Conservation (phyloP, 2,329 filamentous ascomycete genomes). For the Dactylonectria estremocensis region DNA sequence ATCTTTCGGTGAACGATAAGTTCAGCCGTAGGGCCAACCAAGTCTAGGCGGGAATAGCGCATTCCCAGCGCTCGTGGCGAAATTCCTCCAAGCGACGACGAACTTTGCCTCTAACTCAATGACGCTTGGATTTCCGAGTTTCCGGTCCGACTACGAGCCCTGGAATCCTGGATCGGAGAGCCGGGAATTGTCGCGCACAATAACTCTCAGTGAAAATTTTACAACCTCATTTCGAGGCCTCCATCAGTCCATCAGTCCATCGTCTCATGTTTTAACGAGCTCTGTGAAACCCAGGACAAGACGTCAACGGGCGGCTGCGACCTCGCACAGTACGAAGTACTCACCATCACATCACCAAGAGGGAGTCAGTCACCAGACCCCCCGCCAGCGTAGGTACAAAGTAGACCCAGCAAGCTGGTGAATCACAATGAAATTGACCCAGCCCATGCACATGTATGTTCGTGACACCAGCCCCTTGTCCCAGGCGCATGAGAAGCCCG, state of each 20-base stretch:
- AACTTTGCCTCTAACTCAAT: slow-evolving; percentile 17
- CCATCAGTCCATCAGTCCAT: neutral
- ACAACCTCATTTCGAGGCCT: neutral
- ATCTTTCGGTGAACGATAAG: neutral
- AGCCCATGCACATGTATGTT: slow-evolving; percentile 20
- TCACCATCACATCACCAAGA: slow-evolving; percentile 15
- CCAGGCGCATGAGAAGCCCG: slow-evolving; percentile 20
- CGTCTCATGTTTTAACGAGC: neutral
- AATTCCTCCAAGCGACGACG: slow-evolving; percentile 7
- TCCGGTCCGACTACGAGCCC: slow-evolving; percentile 14
- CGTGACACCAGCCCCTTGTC: slow-evolving; percentile 25
- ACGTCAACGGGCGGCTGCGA: slow-evolving; percentile 15
- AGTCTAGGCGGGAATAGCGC: slow-evolving; percentile 15
- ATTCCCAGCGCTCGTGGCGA: slow-evolving; percentile 12
- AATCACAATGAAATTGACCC: slow-evolving; percentile 6
- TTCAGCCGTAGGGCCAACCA: slow-evolving; percentile 19
- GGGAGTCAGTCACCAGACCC: slow-evolving; percentile 7
- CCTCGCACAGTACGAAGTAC: slow-evolving; percentile 25
- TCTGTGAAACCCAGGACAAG: neutral
- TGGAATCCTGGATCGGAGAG: slow-evolving; percentile 18
- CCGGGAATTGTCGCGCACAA: slow-evolving; percentile 11
- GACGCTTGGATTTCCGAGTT: slow-evolving; percentile 23
- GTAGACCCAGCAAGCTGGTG: slow-evolving; percentile 3
- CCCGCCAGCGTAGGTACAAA: no score
- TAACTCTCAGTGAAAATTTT: neutral